phyloP scores from a whole-genome alignment of 1,284 basidiomycete species.

The Bondarzewia mesenterica region DNA sequence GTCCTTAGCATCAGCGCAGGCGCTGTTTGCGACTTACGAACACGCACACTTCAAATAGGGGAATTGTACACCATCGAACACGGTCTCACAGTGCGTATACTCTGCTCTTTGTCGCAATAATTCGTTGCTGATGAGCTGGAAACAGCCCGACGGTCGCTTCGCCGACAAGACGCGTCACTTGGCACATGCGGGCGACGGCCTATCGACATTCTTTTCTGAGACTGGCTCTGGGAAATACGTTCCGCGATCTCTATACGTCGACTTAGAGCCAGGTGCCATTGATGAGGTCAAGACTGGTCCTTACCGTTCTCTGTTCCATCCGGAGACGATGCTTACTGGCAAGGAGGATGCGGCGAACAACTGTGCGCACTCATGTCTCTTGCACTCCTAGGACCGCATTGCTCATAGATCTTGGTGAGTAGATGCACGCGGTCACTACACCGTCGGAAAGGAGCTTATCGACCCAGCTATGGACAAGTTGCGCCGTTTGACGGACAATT shows the following conservation, averaged over 20 bases:
- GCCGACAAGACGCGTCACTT: constrained; percentile 48
- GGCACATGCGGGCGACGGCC: constrained; percentile 73
- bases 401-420: constrained; percentile 4
- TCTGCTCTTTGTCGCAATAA: constrained; percentile 2
- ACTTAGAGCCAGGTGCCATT: constrained; percentile 93
- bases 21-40: constrained; percentile 10
- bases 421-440: constrained; percentile 98
- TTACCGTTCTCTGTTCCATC: constrained; percentile 96
- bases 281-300: constrained; percentile 95
- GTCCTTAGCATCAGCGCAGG: constrained; percentile 14
- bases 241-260: constrained; percentile 94
- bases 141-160: constrained; percentile 56
- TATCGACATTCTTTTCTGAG: constrained; percentile 95
- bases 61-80: constrained; percentile 98
- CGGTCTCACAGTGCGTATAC: constrained; percentile 75
- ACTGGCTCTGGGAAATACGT: constrained; percentile 94
- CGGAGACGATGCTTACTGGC: constrained; percentile 97
- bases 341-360: constrained; percentile 99
- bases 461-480: constrained; percentile 93
- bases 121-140: not conserved
- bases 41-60: constrained; percentile 43
- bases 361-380: constrained; percentile 53
- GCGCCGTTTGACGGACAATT: constrained; percentile 95
- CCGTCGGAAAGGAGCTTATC: constrained; percentile 95
- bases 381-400: constrained; percentile 2